These are phyloP conservation scores for Zoysia matrella DNA, from an alignment of 202 grass and related monocot species.

Conservation along the genomic window DNA sequence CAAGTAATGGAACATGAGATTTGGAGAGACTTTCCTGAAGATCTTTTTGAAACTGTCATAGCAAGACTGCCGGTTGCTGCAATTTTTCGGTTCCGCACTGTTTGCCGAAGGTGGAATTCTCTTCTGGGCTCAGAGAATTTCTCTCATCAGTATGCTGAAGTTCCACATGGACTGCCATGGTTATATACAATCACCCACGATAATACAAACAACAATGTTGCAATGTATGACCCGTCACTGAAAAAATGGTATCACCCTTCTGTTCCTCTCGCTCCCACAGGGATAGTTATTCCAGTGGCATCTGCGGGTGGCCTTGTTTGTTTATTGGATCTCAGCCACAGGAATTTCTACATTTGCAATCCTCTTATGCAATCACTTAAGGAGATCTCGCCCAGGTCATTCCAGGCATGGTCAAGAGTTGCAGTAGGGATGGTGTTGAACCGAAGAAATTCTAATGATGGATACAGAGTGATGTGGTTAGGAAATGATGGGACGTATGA, in stretches of 20 bases:
- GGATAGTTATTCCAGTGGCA: no score
- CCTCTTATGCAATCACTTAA: constrained; percentile 77
- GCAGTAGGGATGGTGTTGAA: constrained; percentile 87
- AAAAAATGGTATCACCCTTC: no score
- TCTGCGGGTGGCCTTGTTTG: constrained; percentile 89
- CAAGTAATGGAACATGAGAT: no score
- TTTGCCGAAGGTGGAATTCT: constrained; percentile 82
- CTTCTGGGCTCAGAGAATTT: constrained; percentile 75
- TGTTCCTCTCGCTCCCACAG: no score
- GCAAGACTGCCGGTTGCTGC: no score
- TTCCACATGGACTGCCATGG: constrained; percentile 70
- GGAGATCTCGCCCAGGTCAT: constrained; percentile 73
- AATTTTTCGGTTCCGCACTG: constrained; percentile 41
- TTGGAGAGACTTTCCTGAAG: no score
- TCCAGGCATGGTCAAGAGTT: constrained; percentile 41
- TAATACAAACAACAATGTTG: constrained; percentile 68
- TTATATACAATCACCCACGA: constrained; percentile 90
- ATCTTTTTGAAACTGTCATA: no score
- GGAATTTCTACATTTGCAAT: constrained; percentile 83
- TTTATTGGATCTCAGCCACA: constrained; percentile 85
- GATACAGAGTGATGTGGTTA: constrained; percentile 95
- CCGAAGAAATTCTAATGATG: constrained; percentile 52
- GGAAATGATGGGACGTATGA: constrained; percentile 71
- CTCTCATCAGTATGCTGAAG: constrained; percentile 63
- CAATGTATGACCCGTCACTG: neutral